phyloP scores from a whole-genome alignment of 179 eudicot species.

The Gypsophila paniculata region DNA sequence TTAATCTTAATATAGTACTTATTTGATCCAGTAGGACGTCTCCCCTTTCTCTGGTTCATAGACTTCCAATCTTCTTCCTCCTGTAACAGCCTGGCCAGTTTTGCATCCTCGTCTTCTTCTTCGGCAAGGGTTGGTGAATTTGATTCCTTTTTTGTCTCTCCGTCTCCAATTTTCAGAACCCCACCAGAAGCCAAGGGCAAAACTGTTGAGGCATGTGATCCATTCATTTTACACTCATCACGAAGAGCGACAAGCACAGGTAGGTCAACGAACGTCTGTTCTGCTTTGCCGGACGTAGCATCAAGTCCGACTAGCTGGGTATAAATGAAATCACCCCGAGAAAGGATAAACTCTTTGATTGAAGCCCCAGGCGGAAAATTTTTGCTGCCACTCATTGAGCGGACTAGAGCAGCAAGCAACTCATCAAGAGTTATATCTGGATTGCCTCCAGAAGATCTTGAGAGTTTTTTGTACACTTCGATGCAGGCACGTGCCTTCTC shows the following conservation, averaged over 20 bases:
- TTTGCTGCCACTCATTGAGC: conserved; percentile 74
- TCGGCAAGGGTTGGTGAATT: conserved; percentile 22
- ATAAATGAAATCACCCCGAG: conserved; percentile 84
- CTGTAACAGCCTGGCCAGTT: conserved; percentile 70
- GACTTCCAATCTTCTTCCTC: conserved; percentile 86
- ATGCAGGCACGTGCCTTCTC: conserved; percentile 77
- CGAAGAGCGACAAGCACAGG: conserved; percentile 65
- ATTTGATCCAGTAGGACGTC: conserved; percentile 41
- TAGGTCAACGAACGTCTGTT: conserved; percentile 47
- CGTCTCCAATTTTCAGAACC: conserved; percentile 43
- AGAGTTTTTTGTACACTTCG: conserved; percentile 71
- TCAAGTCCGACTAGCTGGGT: conserved; percentile 87
- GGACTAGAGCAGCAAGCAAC: conserved; percentile 70
- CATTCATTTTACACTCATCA: conserved; percentile 53
- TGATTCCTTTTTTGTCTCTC: conserved; percentile 27
- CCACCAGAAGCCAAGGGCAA: conserved; percentile 35
- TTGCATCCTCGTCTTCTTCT: conserved; percentile 66
- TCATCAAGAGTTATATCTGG: conserved; percentile 67
- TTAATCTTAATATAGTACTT: conserved; percentile 82
- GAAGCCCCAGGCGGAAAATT: conserved; percentile 57
- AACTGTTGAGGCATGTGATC: conserved; percentile 25
- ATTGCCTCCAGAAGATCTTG: conserved; percentile 76
- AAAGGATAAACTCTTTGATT: conserved; percentile 69
- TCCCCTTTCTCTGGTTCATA: conserved; percentile 59
- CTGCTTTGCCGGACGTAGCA: conserved; percentile 54